phyloP scores from a whole-genome alignment of 257 asterid species.

The Mitragyna speciosa region DNA sequence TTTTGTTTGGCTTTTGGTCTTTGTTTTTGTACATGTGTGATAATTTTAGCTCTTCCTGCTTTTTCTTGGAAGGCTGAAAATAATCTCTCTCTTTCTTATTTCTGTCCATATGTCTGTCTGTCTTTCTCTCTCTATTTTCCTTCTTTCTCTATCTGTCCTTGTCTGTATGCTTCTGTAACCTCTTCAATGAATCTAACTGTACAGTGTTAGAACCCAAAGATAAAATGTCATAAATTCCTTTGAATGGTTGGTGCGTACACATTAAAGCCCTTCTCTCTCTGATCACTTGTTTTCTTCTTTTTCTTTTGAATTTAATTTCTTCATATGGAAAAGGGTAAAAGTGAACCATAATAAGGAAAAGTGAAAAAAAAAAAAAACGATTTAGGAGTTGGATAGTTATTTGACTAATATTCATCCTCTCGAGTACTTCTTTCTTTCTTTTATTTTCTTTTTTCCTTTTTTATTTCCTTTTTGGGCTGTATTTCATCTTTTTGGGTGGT shows the following conservation, averaged over 20 bases:
- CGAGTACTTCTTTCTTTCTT: not conserved
- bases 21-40: not conserved
- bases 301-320: not conserved
- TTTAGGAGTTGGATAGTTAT: too few relatives aligned
- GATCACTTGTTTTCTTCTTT: not conserved
- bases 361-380: too few relatives aligned
- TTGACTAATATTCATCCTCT: too few relatives aligned
- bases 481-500: too few relatives aligned
- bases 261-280: not conserved
- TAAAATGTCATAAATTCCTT: constrained; percentile 23
- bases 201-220: constrained; percentile 30
- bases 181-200: constrained; percentile 28
- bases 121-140: too few relatives aligned
- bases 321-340: too few relatives aligned
- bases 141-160: not conserved
- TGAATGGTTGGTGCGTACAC: constrained; percentile 15
- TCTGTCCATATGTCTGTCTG: not conserved
- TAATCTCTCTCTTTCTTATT: too few relatives aligned
- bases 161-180: constrained; percentile 10
- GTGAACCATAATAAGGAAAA: too few relatives aligned
- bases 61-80: constrained; percentile 27
- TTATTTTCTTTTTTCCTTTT: too few relatives aligned
- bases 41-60: constrained; percentile 27
- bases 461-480: too few relatives aligned
- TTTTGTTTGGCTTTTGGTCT: not conserved